A percentile compares a stretch with the other conserved stretches of the same genome.
phyloP scores from a whole-genome alignment of 352 stramenopile genomes.

The Phytopythium chamaehyphon region DNA sequence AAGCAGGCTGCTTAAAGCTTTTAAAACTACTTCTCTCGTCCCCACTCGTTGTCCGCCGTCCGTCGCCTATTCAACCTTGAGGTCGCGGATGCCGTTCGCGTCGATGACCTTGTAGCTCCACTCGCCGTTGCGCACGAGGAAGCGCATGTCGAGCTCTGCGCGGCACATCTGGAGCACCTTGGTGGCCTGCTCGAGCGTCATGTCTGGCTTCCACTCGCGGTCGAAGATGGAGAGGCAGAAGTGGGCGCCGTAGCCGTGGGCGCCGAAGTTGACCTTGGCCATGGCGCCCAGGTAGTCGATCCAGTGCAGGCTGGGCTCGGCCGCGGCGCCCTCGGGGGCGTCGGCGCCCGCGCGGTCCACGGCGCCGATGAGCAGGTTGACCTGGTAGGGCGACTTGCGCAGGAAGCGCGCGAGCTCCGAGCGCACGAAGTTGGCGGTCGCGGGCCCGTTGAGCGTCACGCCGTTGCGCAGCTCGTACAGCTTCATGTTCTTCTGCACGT shows the following conservation, averaged over 20 bases:
- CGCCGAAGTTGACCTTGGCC: constrained; percentile 84
- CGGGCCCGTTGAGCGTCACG: constrained; percentile 74
- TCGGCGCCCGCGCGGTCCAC: constrained; percentile 38
- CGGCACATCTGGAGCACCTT: constrained; percentile 76
- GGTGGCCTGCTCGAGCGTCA: constrained; percentile 72
- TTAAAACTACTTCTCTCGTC: too few relatives aligned
- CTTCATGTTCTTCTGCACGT: constrained; percentile 91
- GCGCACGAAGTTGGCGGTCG: constrained; percentile 84
- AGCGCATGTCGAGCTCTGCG: constrained; percentile 75
- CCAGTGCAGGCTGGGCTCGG: constrained; percentile 79
- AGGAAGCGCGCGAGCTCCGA: constrained; percentile 75
- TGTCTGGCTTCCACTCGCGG: constrained; percentile 83
- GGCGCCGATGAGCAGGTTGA: constrained; percentile 80
- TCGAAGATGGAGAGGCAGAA: constrained; percentile 88
- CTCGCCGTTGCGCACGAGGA: constrained; percentile 85
- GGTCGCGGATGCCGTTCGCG: constrained; percentile 53
- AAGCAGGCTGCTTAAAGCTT: too few relatives aligned
- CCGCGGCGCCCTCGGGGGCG: constrained; percentile 14
- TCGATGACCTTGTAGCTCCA: constrained; percentile 87
- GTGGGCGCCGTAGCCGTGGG: constrained; percentile 79
- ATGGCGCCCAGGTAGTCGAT: constrained; percentile 87
- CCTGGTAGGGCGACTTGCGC: constrained; percentile 80
- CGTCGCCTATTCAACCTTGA: constrained; percentile 47
- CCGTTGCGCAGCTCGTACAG: constrained; percentile 87
- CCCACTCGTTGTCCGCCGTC: neutral